Conservation (phyloP, 2,329 filamentous ascomycete genomes). For the Talaromyces sp. region DNA sequence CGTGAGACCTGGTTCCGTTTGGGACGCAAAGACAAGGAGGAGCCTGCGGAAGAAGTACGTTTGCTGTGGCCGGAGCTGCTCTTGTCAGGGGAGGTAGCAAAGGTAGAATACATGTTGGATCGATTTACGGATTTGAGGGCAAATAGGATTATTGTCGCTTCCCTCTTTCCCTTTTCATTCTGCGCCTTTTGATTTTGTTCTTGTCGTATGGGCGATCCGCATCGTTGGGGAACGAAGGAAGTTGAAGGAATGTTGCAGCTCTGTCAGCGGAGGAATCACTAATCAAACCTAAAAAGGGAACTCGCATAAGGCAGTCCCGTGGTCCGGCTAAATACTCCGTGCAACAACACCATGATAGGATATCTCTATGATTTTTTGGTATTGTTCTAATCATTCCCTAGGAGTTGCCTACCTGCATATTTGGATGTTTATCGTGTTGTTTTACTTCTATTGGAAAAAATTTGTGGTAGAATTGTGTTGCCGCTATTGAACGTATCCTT, state of each 20-base stretch:
- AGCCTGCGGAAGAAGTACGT: neutral
- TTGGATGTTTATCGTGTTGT: neutral
- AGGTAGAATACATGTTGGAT: neutral
- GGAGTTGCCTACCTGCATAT: neutral
- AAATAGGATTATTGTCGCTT: neutral
- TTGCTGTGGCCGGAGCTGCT: neutral
- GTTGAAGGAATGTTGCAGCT: neutral
- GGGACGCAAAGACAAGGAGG: neutral
- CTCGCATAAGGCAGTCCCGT: neutral
- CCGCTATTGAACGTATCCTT: too few species aligned
- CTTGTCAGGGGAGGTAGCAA: neutral
- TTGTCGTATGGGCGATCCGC: neutral
- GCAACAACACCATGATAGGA: too few species aligned
- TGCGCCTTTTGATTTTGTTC: neutral
- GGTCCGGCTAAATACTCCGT: neutral
- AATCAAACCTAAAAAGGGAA: neutral
- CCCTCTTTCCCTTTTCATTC: neutral
- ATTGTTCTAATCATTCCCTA: neutral
- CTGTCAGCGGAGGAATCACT: neutral
- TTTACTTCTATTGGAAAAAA: neutral
- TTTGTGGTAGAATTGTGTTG: neutral
- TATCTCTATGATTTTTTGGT: too few species aligned
- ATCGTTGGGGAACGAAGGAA: neutral
- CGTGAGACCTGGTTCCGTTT: conserved; percentile 9
- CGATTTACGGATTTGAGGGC: neutral